Base-by-base conservation (phyloP, 441 rosid species). In the Jatropha podagrica region DNA sequence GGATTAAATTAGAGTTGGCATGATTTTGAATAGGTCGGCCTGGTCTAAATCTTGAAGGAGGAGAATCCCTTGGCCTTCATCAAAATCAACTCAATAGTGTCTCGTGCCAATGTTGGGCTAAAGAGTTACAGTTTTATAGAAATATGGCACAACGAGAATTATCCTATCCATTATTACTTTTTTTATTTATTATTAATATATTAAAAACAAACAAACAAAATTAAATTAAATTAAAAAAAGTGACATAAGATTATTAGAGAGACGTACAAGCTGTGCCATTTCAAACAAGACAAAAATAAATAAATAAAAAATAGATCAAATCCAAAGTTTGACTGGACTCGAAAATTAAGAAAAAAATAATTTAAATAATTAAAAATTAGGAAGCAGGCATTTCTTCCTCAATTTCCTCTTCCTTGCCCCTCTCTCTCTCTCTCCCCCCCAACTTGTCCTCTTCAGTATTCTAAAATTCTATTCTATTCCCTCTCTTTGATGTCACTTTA, bases 321-420 rank as follows among this genome's bases (percentile, higher is more conserved):
- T 76, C 85, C 80, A 72, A 85, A 81, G 85, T 85, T 85, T 85
- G 90, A 85, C 89, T 71, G 78, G 76, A 64, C 82, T 76, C 81
- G 55, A 56, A 59, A 76, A 72, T 40, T 65, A n/a, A 32, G 58
- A 38, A 42, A 18, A 18, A 58, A 20, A 4, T 42, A 26, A 42
- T 68, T 65, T 26, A 3, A 20, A 46, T 20, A n/a, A 5, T 51
- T n/a, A 58, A 68, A 2, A 64, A n/a, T 11, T 5, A 11, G 18
- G 4, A 20, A 46, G 52, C 12, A 3, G 23, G 9, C 69, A 52
- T 52, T 32, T 15, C 52, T 64, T 20, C 78, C 81, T 32, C 61
- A 75, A 55, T 54, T 74, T 55, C 51, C 76, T 75, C 72, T 18
- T 42, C 60, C 12, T 20, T 58, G 32, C 61, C 32, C 5, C 27